phyloP scores from a whole-genome alignment of 176 grass and related monocot species.

The Areca catechu region DNA sequence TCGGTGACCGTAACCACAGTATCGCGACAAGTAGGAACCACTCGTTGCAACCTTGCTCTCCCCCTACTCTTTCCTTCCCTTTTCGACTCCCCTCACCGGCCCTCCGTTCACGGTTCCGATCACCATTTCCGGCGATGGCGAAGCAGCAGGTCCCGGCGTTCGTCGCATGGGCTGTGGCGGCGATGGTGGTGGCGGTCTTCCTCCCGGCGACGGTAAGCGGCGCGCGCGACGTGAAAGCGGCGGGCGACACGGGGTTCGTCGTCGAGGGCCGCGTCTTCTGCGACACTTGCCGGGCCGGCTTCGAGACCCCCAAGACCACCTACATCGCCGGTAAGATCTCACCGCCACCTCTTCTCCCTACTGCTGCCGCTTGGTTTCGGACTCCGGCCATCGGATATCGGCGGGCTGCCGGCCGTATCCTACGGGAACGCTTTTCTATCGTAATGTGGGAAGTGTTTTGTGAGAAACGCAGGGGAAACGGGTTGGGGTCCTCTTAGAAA shows the following conservation, averaged over 20 bases:
- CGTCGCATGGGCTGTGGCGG: conserved; percentile 1
- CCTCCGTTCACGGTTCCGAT: neutral
- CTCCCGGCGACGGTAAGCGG: conserved; percentile 10
- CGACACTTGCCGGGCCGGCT: conserved; percentile 72
- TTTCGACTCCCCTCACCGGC: no score
- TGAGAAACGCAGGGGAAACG: no score
- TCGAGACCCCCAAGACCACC: conserved; percentile 85
- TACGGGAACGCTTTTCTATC: no score
- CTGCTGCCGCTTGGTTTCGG: neutral
- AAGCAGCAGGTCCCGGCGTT: conserved; percentile 4
- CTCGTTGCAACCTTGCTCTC: no score
- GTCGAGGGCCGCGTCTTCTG: conserved; percentile 84
- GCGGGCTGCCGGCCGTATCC: no score
- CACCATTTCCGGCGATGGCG: conserved; percentile 7
- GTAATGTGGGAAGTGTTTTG: no score
- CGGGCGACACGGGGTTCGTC: conserved; percentile 27
- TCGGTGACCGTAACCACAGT: no score
- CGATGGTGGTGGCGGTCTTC: conserved; percentile 8
- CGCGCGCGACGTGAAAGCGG: conserved; percentile 22
- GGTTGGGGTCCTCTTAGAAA: no score
- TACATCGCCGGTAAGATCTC: conserved; percentile 52
- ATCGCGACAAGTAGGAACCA: no score
- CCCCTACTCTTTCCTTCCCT: no score
- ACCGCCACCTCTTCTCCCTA: neutral
- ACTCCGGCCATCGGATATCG: neutral